Conservation (phyloP, 768 basidiomycete genomes). For the Phanerochaete carnosa region DNA sequence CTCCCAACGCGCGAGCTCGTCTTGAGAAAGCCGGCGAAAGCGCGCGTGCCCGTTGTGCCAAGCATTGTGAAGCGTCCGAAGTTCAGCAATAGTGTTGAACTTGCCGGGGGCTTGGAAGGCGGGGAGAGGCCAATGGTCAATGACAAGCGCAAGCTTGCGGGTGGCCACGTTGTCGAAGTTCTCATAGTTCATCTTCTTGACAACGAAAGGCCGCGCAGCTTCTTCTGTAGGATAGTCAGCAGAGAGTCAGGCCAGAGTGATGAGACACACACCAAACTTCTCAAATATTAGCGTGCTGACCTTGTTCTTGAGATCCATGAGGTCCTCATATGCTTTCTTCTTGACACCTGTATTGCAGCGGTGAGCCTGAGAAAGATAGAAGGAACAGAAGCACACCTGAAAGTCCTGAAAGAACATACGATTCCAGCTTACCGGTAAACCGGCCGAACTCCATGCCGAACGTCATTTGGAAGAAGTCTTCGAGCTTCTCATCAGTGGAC, state of each 20-base stretch:
- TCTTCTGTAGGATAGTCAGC: not conserved
- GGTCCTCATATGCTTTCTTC: not conserved
- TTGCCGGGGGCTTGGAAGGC: slow-evolving; percentile 15
- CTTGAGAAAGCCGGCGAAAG: too few relatives aligned
- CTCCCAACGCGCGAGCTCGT: too few relatives aligned
- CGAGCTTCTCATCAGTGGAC: not conserved
- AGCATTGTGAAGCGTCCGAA: slow-evolving; percentile 10
- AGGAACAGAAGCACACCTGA: not conserved
- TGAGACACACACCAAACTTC: not conserved
- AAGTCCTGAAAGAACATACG: not conserved
- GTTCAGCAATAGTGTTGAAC: slow-evolving; percentile 12
- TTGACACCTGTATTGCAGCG: not conserved
- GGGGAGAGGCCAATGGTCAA: slow-evolving; percentile 20
- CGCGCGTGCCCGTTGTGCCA: slow-evolving; percentile 15
- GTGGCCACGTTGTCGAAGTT: slow-evolving; percentile 21
- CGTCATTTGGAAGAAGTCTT: not conserved
- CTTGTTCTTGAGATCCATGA: not conserved
- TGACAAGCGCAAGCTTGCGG: slow-evolving; percentile 8
- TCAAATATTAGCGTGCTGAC: not conserved
- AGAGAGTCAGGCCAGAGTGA: not conserved
- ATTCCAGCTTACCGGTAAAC: not conserved
- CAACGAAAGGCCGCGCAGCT: not conserved
- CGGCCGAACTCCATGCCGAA: not conserved
- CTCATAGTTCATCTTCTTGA: slow-evolving; percentile 16
- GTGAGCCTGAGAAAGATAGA: not conserved